Evolutionary conservation across 2,329 filamentous ascomycete genomes (phyloP).

Genomic region (Fusarium bulbicola): DNA sequence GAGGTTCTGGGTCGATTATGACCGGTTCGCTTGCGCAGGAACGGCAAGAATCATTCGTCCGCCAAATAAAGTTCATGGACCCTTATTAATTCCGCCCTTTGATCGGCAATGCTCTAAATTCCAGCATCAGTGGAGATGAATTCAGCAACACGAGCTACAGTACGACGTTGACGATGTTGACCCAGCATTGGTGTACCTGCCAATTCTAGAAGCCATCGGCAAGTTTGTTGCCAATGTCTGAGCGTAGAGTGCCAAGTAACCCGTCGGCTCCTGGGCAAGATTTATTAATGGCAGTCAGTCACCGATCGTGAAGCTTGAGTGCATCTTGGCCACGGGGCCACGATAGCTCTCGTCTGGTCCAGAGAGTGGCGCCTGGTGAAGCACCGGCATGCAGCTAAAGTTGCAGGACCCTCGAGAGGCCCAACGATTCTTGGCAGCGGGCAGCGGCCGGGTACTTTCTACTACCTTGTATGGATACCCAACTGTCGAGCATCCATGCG

Average conservation of each 20-base stretch:
- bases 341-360: constrained; percentile 8
- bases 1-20: constrained; percentile 14
- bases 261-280: not conserved
- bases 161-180: not conserved
- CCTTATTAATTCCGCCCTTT: constrained; percentile 10
- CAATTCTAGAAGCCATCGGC: not conserved
- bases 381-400: constrained; percentile 19
- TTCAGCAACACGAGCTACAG: not conserved
- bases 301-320: constrained; percentile 13
- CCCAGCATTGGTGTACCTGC: not conserved
- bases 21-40: constrained; percentile 34
- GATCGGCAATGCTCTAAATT: constrained; percentile 17
- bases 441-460: not conserved
- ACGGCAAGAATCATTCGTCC: constrained; percentile 13
- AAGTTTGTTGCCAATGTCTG: not conserved
- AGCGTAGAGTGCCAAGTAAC: not conserved
- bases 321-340: constrained; percentile 16
- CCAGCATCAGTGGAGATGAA: not conserved
- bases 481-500: constrained; percentile 20
- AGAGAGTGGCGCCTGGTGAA: not conserved
- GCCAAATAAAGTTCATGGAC: constrained; percentile 23
- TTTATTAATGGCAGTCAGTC: not conserved
- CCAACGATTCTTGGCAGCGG: constrained; percentile 26
- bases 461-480: not conserved
- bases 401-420: constrained; percentile 23